Conservation (phyloP, 1,139 yeast species). For the Protomyces gravidus region DNA sequence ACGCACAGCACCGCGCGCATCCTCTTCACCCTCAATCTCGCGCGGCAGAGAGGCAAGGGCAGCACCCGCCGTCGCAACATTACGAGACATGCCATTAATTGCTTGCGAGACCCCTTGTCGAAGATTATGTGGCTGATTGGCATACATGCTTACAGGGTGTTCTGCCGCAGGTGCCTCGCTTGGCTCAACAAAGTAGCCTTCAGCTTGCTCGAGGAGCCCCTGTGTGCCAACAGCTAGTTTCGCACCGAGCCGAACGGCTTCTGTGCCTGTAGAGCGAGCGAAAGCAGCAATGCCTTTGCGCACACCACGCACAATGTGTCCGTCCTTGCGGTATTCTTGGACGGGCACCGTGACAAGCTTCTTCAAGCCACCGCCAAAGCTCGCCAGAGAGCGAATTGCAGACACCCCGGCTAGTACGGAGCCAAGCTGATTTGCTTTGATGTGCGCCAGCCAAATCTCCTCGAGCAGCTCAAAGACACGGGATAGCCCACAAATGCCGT, state of each 20-base stretch:
- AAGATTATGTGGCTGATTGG: conserved; percentile 72
- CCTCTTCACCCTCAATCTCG: conserved; percentile 58
- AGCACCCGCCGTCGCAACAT: conserved; percentile 60
- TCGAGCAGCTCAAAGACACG: conserved; percentile 55
- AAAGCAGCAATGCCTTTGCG: conserved; percentile 76
- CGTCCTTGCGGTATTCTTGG: conserved; percentile 68
- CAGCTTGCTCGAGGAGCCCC: conserved; percentile 71
- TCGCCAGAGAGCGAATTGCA: conserved; percentile 71
- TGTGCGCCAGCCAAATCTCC: conserved; percentile 80
- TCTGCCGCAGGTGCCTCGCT: conserved; percentile 38
- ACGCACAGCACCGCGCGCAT: conserved; percentile 61
- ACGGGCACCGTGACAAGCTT: conserved; percentile 71
- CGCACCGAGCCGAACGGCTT: conserved; percentile 74
- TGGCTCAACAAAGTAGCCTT: conserved; percentile 43
- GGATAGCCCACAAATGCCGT: conserved; percentile 73
- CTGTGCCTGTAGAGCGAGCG: conserved; percentile 75
- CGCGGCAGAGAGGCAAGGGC: conserved; percentile 59
- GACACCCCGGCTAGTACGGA: conserved; percentile 80
- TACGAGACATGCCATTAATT: conserved; percentile 64
- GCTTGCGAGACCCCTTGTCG: conserved; percentile 72
- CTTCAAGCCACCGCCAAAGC: conserved; percentile 72
- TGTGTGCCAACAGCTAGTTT: conserved; percentile 88
- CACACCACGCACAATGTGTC: conserved; percentile 62
- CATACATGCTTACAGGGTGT: conserved; percentile 59
- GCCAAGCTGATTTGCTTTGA: conserved; percentile 68